Conservation (phyloP, 495 filamentous ascomycete species). For the Immersiella caudata region DNA sequence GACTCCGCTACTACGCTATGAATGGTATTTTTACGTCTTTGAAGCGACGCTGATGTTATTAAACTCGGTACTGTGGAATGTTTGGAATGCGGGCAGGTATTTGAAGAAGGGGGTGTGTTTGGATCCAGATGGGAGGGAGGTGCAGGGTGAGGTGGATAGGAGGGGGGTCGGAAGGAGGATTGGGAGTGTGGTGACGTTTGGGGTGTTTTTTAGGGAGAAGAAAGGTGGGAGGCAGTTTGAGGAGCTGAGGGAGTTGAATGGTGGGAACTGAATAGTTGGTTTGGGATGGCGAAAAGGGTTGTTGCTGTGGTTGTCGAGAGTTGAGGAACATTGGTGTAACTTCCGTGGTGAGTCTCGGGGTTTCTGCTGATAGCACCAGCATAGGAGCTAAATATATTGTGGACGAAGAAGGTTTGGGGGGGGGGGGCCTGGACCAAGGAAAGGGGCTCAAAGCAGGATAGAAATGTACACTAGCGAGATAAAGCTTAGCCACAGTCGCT, state of each 20-base stretch:
- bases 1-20: conserved; percentile 38
- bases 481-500: too few relatives aligned
- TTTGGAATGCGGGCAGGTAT: conserved; percentile 38
- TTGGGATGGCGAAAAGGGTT: too few relatives aligned
- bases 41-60: conserved; percentile 40
- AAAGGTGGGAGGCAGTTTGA: conserved; percentile 15
- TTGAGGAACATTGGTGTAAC: too few relatives aligned
- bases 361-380: too few relatives aligned
- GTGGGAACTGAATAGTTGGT: too few relatives aligned
- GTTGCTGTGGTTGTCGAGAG: too few relatives aligned
- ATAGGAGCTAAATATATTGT: too few relatives aligned
- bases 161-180: conserved; percentile 31
- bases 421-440: too few relatives aligned
- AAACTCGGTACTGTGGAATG: conserved; percentile 40
- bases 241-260: conserved; percentile 15
- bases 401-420: too few relatives aligned
- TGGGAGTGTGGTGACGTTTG: conserved; percentile 34
- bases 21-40: conserved; percentile 41
- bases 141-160: conserved; percentile 27
- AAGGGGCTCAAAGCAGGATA: too few relatives aligned
- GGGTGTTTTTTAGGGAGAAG: conserved; percentile 30
- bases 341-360: too few relatives aligned
- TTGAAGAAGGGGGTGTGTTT: conserved; percentile 34
- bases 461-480: too few relatives aligned
- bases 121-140: conserved; percentile 32